Evolutionary conservation across 306 rosid genomes (phyloP).

Genomic region (Rosa persica): DNA sequence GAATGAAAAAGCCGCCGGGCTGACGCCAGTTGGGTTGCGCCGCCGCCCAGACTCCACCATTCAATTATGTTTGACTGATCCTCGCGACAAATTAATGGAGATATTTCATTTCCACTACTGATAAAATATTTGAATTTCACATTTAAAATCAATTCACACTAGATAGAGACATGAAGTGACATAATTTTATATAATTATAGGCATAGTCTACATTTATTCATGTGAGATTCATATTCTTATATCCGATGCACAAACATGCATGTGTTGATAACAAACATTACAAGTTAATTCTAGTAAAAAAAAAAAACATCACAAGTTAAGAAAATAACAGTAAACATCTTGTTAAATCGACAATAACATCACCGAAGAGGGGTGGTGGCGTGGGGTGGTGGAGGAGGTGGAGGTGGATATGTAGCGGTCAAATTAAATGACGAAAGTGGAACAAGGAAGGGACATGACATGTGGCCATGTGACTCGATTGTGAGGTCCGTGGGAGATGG

Average conservation of each 20-base stretch:
- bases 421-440: background rate
- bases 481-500: conserved; percentile 17
- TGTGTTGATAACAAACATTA: too few species aligned
- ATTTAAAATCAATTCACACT: too few species aligned
- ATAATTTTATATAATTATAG: too few species aligned
- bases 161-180: too few species aligned
- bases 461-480: conserved; percentile 42
- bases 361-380: background rate
- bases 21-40: background rate
- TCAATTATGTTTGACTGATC: background rate
- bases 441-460: conserved; percentile 35
- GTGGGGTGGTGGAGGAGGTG: background rate
- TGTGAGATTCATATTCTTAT: too few species aligned
- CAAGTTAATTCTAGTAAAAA: too few species aligned
- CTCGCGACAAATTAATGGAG: background rate
- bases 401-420: background rate
- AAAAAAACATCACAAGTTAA: too few species aligned
- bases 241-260: too few species aligned
- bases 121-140: too few species aligned
- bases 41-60: background rate
- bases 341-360: background rate
- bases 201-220: too few species aligned
- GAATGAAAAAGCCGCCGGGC: background rate
- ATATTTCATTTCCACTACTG: too few species aligned
- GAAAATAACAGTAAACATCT: too few species aligned